Conservation (phyloP, 1,284 basidiomycete species). For the Ustilago shanxiensis region DNA sequence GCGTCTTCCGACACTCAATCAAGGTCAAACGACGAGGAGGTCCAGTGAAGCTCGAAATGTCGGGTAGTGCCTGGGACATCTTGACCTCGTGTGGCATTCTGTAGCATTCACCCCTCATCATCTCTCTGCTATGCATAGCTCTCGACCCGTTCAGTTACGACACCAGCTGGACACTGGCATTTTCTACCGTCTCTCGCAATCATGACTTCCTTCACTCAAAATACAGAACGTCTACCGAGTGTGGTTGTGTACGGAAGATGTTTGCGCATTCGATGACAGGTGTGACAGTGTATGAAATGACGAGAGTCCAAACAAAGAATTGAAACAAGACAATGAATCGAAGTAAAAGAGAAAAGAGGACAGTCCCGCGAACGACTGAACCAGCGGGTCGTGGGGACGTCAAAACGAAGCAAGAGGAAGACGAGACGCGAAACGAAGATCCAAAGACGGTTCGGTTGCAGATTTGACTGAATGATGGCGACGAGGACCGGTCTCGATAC, state of each 20-base stretch:
- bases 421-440: slow-evolving; percentile 4
- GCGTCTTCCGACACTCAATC: slow-evolving; percentile 46
- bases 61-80: slow-evolving; percentile 44
- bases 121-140: neutral
- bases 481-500: slow-evolving; percentile 32
- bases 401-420: slow-evolving; percentile 9
- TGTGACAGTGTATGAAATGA: slow-evolving; percentile 11
- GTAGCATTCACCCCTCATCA: neutral
- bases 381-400: slow-evolving; percentile 43
- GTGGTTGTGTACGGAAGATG: slow-evolving; percentile 4
- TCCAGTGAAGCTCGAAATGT: slow-evolving; percentile 41
- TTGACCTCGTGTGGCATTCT: slow-evolving; percentile 41
- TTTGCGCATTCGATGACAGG: slow-evolving; percentile 15
- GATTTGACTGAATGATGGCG: slow-evolving; percentile 2
- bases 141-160: neutral
- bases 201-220: neutral
- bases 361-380: slow-evolving; percentile 37
- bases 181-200: slow-evolving; percentile 11
- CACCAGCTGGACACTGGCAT: too few relatives aligned
- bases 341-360: slow-evolving; percentile 12
- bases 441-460: slow-evolving; percentile 7
- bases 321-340: slow-evolving; percentile 1
- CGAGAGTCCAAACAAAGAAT: neutral
- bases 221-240: neutral
- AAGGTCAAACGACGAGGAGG: slow-evolving; percentile 41